Evolutionary conservation across 2,329 filamentous ascomycete genomes (phyloP).

Genomic region (Phialophora expanda): DNA sequence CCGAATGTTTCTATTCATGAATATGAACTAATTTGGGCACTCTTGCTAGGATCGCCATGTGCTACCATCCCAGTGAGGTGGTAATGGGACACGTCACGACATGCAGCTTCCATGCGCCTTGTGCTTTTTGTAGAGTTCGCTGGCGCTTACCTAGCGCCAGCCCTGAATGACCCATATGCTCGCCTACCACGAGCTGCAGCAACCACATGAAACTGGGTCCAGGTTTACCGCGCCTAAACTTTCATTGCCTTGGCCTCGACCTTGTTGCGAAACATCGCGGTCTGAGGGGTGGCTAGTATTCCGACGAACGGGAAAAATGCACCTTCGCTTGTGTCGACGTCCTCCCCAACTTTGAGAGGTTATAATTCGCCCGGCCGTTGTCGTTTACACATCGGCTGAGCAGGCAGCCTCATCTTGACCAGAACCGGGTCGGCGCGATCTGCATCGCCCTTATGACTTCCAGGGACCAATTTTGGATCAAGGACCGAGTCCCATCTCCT

Average conservation of each 20-base stretch:
- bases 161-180: not conserved
- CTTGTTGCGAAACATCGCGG: not conserved
- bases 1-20: not conserved
- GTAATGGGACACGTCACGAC: not conserved
- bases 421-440: too few species aligned
- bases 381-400: too few species aligned
- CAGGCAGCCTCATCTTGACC: too few species aligned
- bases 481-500: too few species aligned
- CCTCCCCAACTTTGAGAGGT: not conserved
- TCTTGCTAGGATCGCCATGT: not conserved
- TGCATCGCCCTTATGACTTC: too few species aligned
- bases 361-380: too few species aligned
- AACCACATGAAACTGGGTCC: not conserved
- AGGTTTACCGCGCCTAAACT: not conserved
- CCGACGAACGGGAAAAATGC: not conserved
- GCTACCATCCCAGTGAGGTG: not conserved
- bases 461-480: too few species aligned
- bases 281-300: not conserved
- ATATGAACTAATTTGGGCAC: not conserved
- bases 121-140: conserved; percentile 2
- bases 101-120: conserved; percentile 5
- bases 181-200: conserved; percentile 5
- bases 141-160: not conserved
- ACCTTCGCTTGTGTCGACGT: not conserved
- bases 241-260: not conserved